Evolutionary conservation across 2,329 filamentous ascomycete species (phyloP).

Genomic region (Nigrospora sphaerica): DNA sequence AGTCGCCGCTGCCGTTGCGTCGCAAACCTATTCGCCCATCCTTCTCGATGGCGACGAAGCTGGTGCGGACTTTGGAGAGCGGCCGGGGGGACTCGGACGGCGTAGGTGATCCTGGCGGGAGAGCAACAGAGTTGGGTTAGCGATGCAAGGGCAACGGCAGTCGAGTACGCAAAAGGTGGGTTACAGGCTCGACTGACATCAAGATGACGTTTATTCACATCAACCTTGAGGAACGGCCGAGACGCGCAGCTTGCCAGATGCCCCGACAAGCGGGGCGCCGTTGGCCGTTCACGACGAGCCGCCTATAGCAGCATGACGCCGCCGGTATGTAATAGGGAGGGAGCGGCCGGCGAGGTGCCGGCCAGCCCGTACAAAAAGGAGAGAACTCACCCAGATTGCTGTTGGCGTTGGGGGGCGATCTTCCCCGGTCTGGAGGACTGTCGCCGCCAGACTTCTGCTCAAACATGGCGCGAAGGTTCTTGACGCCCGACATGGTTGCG

Average conservation of each 20-base stretch:
- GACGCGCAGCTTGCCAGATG: no score
- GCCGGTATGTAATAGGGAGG: no score
- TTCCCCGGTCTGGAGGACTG: conserved; percentile 59
- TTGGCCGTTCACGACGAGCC: no score
- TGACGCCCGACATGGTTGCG: conserved; percentile 57
- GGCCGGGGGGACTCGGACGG: conserved; percentile 50
- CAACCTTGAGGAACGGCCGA: no score
- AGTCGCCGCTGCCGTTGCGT: conserved; percentile 36
- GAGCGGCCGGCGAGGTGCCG: no score
- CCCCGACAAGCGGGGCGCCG: no score
- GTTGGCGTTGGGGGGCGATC: conserved; percentile 41
- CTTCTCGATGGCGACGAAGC: conserved; percentile 67
- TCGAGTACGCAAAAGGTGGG: not conserved
- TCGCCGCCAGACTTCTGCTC: conserved; percentile 59
- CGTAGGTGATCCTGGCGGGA: conserved; percentile 24
- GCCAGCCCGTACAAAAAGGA: conserved; percentile 2
- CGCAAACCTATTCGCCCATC: conserved; percentile 50
- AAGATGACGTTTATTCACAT: not conserved
- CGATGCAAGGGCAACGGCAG: conserved; percentile 5
- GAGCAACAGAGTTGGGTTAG: conserved; percentile 22
- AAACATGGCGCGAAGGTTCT: conserved; percentile 73
- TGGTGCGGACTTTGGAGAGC: conserved; percentile 68
- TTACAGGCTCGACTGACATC: not conserved
- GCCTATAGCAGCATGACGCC: no score
- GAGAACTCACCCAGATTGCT: conserved; percentile 27